Percentiles rank a stretch among this genome's conserved stretches.
phyloP scores from a whole-genome alignment of 306 rosid species.

The Albizia julibrissin region DNA sequence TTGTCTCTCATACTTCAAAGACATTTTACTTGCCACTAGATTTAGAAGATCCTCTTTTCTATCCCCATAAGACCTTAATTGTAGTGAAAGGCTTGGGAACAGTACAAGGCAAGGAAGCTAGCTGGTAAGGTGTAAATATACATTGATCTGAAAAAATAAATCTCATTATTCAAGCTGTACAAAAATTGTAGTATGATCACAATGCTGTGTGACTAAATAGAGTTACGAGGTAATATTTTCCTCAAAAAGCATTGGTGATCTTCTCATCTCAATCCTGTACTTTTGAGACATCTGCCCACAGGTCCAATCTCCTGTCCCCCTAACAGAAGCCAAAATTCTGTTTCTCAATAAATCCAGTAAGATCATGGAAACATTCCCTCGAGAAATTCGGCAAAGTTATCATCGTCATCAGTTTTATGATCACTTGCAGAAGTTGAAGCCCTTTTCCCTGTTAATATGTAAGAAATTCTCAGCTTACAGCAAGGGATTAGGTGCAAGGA shows the following conservation, averaged over 20 bases:
- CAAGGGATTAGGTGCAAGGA: not conserved
- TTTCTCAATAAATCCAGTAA: not conserved
- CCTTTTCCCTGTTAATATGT: conserved; percentile 59
- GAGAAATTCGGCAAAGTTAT: conserved; percentile 67
- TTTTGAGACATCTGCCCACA: conserved; percentile 1
- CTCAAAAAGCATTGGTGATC: not conserved
- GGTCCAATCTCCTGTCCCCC: not conserved
- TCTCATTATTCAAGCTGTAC: not conserved
- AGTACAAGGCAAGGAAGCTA: not conserved
- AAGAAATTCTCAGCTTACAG: conserved; percentile 19
- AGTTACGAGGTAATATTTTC: not conserved
- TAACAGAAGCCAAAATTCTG: not conserved
- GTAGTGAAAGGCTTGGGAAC: not conserved
- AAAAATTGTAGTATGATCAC: not conserved
- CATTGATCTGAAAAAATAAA: not conserved
- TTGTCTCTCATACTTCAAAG: not conserved
- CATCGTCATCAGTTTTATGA: conserved; percentile 50
- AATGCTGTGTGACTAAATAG: not conserved
- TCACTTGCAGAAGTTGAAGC: conserved; percentile 49
- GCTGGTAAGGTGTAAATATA: not conserved
- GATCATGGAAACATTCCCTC: conserved; percentile 89
- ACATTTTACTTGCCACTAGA: not conserved
- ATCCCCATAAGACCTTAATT: not conserved
- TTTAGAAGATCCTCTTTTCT: not conserved
- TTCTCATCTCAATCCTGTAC: not conserved